A percentile compares a stretch with the other conserved stretches of the same genome.
phyloP scores from a whole-genome alignment of 192 early-diverging fungal species.

The Powellomyces hirtus region DNA sequence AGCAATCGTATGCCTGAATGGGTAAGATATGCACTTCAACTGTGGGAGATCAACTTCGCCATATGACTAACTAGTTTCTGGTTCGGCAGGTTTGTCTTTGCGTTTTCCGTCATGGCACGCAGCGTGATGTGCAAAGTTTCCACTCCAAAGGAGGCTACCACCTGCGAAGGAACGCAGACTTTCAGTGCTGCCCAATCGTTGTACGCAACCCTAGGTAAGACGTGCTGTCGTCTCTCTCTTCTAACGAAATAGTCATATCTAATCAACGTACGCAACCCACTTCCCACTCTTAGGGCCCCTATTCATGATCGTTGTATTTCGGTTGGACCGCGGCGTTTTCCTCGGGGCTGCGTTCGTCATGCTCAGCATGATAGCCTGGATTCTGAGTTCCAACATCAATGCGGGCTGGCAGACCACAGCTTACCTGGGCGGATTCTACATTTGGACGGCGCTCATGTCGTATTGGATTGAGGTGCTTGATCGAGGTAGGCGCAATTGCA shows the following conservation, averaged over 20 bases:
- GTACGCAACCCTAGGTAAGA: background rate
- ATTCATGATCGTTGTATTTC: conserved; percentile 10
- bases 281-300: conserved; percentile 11
- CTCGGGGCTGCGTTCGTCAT: background rate
- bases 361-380: background rate
- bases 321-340: conserved; percentile 2
- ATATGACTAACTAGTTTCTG: too few relatives aligned
- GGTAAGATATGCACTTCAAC: too few relatives aligned
- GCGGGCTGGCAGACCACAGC: background rate
- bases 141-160: background rate
- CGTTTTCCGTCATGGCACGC: background rate
- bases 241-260: too few relatives aligned
- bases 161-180: background rate
- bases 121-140: background rate
- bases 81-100: too few relatives aligned
- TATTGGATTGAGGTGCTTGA: conserved; percentile 23
- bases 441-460: conserved; percentile 11
- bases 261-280: too few relatives aligned
- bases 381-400: background rate
- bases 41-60: too few relatives aligned
- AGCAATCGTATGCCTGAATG: background rate
- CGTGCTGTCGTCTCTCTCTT: too few relatives aligned
- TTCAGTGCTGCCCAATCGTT: background rate
- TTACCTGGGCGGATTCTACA: conserved; percentile 18
- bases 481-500: background rate